These are phyloP conservation scores for Pseudogymnoascus sp. DNA, from an alignment of 2,329 filamentous ascomycete species.

Conservation along the genomic window DNA sequence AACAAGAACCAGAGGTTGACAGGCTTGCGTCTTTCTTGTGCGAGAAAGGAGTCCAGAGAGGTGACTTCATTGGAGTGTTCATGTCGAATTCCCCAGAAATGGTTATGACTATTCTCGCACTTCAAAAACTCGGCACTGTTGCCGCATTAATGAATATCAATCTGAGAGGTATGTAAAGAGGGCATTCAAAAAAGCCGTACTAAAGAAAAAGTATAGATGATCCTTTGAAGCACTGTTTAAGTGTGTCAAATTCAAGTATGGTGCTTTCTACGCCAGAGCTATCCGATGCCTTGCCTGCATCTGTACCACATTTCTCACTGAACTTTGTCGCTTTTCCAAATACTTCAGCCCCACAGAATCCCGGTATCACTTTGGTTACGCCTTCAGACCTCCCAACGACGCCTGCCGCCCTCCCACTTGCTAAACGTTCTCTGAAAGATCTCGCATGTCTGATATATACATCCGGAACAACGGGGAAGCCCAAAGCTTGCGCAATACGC, in stretches of 20 bases:
- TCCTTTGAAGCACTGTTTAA: slow-evolving; percentile 36
- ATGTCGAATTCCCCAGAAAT: slow-evolving; percentile 41
- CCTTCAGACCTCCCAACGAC: slow-evolving; percentile 12
- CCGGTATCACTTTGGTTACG: slow-evolving; percentile 12
- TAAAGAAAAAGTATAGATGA: slow-evolving; percentile 25
- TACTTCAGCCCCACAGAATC: slow-evolving; percentile 6
- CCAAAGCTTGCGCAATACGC: slow-evolving; percentile 36
- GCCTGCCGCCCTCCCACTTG: slow-evolving; percentile 21
- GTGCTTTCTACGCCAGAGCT: slow-evolving; percentile 38
- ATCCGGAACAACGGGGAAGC: slow-evolving; percentile 39
- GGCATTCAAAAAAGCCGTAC: not conserved
- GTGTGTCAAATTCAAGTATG: slow-evolving; percentile 31
- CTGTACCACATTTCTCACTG: slow-evolving; percentile 30
- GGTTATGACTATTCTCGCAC: slow-evolving; percentile 34
- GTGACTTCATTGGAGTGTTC: slow-evolving; percentile 38
- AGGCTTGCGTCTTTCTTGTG: slow-evolving; percentile 35
- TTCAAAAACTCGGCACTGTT: slow-evolving; percentile 38
- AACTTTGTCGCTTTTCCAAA: slow-evolving; percentile 30
- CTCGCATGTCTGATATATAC: slow-evolving; percentile 36
- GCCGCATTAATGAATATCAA: slow-evolving; percentile 39
- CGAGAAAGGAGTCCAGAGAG: slow-evolving; percentile 28
- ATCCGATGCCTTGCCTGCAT: slow-evolving; percentile 24
- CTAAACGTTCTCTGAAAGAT: slow-evolving; percentile 29
- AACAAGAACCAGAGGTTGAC: slow-evolving; percentile 30
- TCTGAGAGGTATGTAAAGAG: slow-evolving; percentile 31